A percentile compares a stretch with the other conserved stretches of the same genome.
These are phyloP conservation scores for Nematocida ironsii DNA, from an alignment of 371 early-diverging fungal genomes.

Conservation along the genomic window DNA sequence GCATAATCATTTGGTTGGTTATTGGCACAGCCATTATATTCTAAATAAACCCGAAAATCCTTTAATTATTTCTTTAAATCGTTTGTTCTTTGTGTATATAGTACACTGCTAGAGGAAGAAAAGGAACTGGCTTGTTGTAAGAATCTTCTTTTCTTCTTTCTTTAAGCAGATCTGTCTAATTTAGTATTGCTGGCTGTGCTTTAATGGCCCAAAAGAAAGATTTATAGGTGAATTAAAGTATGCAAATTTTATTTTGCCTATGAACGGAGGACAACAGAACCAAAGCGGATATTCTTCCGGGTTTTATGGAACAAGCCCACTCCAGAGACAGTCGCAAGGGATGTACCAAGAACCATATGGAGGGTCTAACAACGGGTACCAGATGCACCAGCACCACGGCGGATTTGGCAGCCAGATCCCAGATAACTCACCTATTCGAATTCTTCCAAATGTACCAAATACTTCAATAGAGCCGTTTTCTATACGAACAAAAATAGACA, in stretches of 20 bases:
- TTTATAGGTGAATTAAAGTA: slow-evolving; percentile 16
- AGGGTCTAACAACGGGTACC: not conserved
- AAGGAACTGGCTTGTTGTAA: no score
- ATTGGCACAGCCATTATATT: no score
- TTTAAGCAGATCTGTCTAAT: no score
- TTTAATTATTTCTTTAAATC: no score
- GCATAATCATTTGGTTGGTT: no score
- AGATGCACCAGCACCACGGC: slow-evolving; percentile 13
- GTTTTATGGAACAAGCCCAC: slow-evolving; percentile 9
- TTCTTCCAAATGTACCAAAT: slow-evolving; percentile 8
- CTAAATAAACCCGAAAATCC: no score
- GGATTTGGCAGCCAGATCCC: slow-evolving; percentile 1
- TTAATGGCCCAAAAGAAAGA: not conserved
- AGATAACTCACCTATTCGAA: slow-evolving; percentile 34
- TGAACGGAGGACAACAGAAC: slow-evolving; percentile 32
- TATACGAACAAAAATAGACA: slow-evolving; percentile 10
- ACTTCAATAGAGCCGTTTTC: slow-evolving; percentile 31
- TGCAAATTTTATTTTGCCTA: slow-evolving; percentile 35
- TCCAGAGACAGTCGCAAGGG: slow-evolving; percentile 19
- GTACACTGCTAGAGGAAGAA: no score
- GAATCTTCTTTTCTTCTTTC: not conserved
- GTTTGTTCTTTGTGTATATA: no score
- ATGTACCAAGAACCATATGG: slow-evolving; percentile 30
- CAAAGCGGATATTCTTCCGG: slow-evolving; percentile 30
- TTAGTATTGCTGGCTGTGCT: no score